Percentiles rank a stretch among this genome's conserved stretches.
These are phyloP conservation scores for Pleurotus salmoneostramineus DNA, from an alignment of 768 basidiomycete species.

Conservation along the genomic window DNA sequence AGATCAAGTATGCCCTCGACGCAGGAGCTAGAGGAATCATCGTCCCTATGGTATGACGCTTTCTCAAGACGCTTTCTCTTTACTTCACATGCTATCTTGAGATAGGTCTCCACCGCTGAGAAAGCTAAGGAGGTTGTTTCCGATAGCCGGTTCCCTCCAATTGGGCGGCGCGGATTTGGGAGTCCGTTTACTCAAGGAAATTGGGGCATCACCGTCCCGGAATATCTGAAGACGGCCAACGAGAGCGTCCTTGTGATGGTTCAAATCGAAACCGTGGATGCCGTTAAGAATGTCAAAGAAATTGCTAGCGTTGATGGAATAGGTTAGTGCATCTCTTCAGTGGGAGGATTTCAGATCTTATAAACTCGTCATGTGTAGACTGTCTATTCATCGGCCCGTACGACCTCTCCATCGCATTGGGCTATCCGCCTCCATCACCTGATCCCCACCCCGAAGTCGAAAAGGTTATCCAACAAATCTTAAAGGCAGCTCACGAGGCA, in stretches of 20 bases:
- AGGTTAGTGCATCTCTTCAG: conserved; percentile 36
- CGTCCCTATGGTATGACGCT: conserved; percentile 56
- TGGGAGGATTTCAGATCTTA: not conserved
- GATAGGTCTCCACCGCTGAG: conserved; percentile 50
- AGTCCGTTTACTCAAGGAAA: conserved; percentile 56
- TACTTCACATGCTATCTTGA: not conserved
- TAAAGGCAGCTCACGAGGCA: conserved; percentile 42
- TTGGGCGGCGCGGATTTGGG: conserved; percentile 61
- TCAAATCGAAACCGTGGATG: conserved; percentile 66
- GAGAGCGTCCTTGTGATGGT: conserved; percentile 52
- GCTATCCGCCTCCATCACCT: conserved; percentile 56
- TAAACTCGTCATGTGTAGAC: conserved; percentile 23
- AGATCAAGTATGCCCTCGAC: conserved; percentile 70
- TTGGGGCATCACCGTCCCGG: conserved; percentile 48
- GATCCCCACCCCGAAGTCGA: conserved; percentile 66
- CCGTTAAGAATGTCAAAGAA: conserved; percentile 51
- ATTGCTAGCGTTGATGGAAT: conserved; percentile 63
- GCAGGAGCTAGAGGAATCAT: conserved; percentile 62
- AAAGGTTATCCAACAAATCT: conserved; percentile 49
- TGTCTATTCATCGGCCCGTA: conserved; percentile 65
- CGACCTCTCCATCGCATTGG: conserved; percentile 61
- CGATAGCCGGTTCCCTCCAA: conserved; percentile 60
- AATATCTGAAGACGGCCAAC: conserved; percentile 56
- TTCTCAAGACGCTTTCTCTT: not conserved
- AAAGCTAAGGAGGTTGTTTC: conserved; percentile 54